phyloP scores from a whole-genome alignment of 2,329 filamentous ascomycete species.

The Leptographium wingfieldii region DNA sequence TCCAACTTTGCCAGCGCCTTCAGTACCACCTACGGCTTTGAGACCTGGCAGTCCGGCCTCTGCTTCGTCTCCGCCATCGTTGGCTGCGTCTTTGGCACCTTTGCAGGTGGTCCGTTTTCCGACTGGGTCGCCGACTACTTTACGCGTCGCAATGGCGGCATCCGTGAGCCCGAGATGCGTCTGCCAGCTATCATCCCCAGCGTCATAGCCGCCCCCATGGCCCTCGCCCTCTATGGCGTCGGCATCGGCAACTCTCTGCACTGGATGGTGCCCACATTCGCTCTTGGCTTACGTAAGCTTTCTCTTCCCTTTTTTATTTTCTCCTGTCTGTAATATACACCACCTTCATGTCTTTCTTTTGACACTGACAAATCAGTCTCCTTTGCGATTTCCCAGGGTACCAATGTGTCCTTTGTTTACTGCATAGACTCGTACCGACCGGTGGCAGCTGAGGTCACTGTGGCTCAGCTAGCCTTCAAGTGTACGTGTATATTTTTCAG shows the following conservation, averaged over 20 bases:
- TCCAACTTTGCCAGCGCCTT: conserved; percentile 38
- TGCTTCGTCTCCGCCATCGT: conserved; percentile 36
- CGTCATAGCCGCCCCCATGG: conserved; percentile 34
- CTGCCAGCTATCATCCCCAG: conserved; percentile 39
- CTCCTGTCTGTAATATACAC: background rate
- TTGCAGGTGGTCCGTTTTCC: conserved; percentile 33
- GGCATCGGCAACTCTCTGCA: conserved; percentile 33
- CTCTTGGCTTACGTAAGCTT: conserved; percentile 32
- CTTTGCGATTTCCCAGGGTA: conserved; percentile 31
- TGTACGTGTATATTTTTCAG: conserved; percentile 9
- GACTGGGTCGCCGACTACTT: conserved; percentile 35
- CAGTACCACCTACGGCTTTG: conserved; percentile 27
- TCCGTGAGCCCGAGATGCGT: conserved; percentile 45
- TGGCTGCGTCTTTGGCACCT: conserved; percentile 35
- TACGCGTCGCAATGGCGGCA: conserved; percentile 39
- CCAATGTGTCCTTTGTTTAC: conserved; percentile 15
- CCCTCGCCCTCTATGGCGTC: conserved; percentile 32
- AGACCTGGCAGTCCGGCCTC: conserved; percentile 34
- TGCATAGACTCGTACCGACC: conserved; percentile 45
- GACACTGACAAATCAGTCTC: conserved; percentile 22
- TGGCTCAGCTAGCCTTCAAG: conserved; percentile 43
- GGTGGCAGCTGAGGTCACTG: conserved; percentile 40
- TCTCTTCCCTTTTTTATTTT: background rate
- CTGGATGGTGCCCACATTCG: conserved; percentile 45
- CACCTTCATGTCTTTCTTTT: background rate